Evolutionary conservation across 2,329 filamentous ascomycete genomes (phyloP), one percentile per base, ranked within the genome.

Genomic region (Cordyceps farinosa): DNA sequence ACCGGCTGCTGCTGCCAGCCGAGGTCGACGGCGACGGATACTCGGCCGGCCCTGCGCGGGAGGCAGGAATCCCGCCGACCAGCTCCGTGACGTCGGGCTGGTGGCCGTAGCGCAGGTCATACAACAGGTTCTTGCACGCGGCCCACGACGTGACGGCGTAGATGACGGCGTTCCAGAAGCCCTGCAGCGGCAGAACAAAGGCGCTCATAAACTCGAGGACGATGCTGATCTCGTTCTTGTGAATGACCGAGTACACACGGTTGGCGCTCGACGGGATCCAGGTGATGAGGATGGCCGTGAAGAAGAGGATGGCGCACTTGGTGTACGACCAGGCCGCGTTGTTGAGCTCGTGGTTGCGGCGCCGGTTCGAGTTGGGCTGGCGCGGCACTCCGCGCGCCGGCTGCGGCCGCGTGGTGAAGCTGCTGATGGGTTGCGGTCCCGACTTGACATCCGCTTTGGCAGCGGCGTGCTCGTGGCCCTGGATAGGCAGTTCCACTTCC

Each of bases 81-180:
- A 80, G 65, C 57, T 79, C 78, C 6, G 73, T 72, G 32, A 76
- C 73, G 42, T 69, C 66, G 32, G 71, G 68, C 29, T 70, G 66
- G 44, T 67, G 71, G 13, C 69, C 69, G 58, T 67, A 63, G 53
- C 68, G 65, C n/a, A 80, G 63, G 53, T 81, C 78, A 10, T 70
- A 68, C 60, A 73, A 11, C 22, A 86, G 73, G 38, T 76, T 75
- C 71, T 82, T 82, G 70, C 86, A 87, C 0, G 87, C 87, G 56
- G 83, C 75, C 80, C 86, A 85, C 6, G 88, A 91, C 1, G 89
- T 91, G 11, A 84, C 81, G 17, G 86, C 76, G 74, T 95, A 96
- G 67, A 96, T 91, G 64, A 90, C 74, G 22, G 87, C 85, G 72
- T 96, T 96, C 90, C 91, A 95, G 70, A 93, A 90, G 0, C 91